Evolutionary conservation across 495 filamentous ascomycete genomes (phyloP), one percentile per base, ranked within the genome.

Genomic region (Xylaria intraflava): DNA sequence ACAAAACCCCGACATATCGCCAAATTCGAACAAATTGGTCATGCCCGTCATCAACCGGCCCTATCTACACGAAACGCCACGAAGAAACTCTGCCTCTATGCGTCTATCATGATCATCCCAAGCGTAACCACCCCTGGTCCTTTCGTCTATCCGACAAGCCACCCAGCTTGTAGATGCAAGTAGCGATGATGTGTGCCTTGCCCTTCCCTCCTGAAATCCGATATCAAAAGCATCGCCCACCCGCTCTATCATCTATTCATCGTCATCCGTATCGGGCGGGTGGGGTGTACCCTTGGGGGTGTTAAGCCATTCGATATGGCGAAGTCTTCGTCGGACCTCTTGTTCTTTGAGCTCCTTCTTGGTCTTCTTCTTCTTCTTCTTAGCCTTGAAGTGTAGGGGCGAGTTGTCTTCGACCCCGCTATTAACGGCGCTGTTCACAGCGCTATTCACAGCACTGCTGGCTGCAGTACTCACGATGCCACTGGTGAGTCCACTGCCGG

Each of bases 331-430:
- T 56, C 93, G 78, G 24, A 85, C 85, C 69, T 98, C 94, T 2
- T 87, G 78, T 59, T 98, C 93, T 79, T 98, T 98, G 62, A 89
- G 56, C 73, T 98, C 91, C 69, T 87, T 88, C 72, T 92, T 86
- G 45, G 93, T 98, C 82, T 95, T 78, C 88, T 98, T 98, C 84
- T 92, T 96, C 86, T 95, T 96, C 78, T 91, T 90, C 62, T 73
- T 76, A 2, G 90, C 80, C 67, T 84, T 85, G 83, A 98, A 98
- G 69, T 93, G 90, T 75, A 98, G 80, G 14, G 89, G 82, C 56
- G 65, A 30, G 27, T 76, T 78, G 51, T 89, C 91, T 71, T 97
- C 94, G 3, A 77, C 87, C 8, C 88, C 93, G 40, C 80, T 85
- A 75, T 94, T 95, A 39, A 85, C 89, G 10, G 91, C 89, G 11